Evolutionary conservation across 1,139 yeast genomes (phyloP).

Genomic region (Pichia sp.): DNA sequence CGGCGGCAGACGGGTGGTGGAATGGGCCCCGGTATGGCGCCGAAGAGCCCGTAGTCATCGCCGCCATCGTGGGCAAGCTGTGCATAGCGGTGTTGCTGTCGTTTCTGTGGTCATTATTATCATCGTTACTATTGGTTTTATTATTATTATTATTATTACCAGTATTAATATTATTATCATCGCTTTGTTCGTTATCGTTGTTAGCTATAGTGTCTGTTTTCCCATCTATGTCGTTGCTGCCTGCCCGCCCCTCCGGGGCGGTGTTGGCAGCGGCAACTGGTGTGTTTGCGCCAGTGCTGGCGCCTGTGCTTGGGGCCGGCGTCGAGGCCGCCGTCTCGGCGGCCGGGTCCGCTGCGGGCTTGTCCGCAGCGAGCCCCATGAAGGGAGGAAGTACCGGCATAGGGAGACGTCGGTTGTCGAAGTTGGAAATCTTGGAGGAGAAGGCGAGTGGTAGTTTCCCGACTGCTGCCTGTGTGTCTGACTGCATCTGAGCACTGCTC

Average conservation of each 20-base stretch:
- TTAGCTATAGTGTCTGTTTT: too few species aligned
- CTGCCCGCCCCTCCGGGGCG: too few species aligned
- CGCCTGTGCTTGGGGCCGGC: too few species aligned
- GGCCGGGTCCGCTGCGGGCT: not conserved
- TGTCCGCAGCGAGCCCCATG: not conserved
- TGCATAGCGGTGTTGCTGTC: not conserved
- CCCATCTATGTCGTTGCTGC: too few species aligned
- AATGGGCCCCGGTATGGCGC: not conserved
- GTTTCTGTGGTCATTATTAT: not conserved
- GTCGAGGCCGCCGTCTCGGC: too few species aligned
- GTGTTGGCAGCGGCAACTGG: too few species aligned
- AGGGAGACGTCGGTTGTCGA: slow-evolving; percentile 7
- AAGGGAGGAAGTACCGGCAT: slow-evolving; percentile 2
- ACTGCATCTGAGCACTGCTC: not conserved
- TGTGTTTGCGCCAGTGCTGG: too few species aligned
- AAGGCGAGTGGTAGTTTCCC: not conserved
- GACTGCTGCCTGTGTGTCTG: not conserved
- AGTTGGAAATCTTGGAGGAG: slow-evolving; percentile 1
- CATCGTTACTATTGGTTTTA: not conserved
- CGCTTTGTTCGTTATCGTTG: not conserved
- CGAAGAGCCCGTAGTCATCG: too few species aligned
- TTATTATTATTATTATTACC: not conserved
- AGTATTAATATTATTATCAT: not conserved
- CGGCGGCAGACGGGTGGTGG: not conserved
- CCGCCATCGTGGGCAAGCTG: too few species aligned